Base-by-base conservation (phyloP, 306 rosid genomes). In the Mucuna pruriens region DNA sequence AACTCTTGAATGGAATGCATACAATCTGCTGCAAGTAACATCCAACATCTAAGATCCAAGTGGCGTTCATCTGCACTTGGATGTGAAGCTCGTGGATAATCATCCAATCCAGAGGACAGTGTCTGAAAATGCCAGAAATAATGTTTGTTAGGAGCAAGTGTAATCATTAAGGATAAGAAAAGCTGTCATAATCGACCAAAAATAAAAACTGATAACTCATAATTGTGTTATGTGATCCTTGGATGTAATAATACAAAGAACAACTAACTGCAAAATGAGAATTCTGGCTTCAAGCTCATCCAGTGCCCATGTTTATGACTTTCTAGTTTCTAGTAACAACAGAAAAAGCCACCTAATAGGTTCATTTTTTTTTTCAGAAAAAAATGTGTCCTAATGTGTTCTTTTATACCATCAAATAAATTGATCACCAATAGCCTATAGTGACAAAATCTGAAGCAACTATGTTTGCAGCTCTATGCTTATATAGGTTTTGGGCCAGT, bases 41-140 rank as follows among this genome's bases (percentile, higher is more conserved):
- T 93, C 98, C 99, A 95, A 80, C 95, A 93, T 75, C 99, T 90
- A 75, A 95, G 97, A 88, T 93, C 99, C 81, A 95, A 16, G 61
- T 95, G 99, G 66, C 89, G 94, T 62, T 95, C 99, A 84, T 95
- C 99, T 55, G 71, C 80, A 79, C 86, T 88, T 62, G 99, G 99
- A 82, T 95, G 99, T 45, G 99, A 93, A 81, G 98, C 90, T 62
- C 98, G 97, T 19, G 99, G 99, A 88, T 93, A 95, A 87, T 95
- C 99, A 87, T 95, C 99, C 83, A 95, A 85, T 54, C 99, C 98
- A 76, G 98, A 95, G 81, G 95, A 61, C 76, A 95, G 91, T 20
- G 99, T 84, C 98, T 95, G 88, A 77, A 81, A 63, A 87, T 76
- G 74, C 31, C 80, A 85, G 61, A 76, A 62, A 71, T 22, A 58